Conservation (phyloP, 169 alveolate genomes). For the Theileria parva region DNA sequence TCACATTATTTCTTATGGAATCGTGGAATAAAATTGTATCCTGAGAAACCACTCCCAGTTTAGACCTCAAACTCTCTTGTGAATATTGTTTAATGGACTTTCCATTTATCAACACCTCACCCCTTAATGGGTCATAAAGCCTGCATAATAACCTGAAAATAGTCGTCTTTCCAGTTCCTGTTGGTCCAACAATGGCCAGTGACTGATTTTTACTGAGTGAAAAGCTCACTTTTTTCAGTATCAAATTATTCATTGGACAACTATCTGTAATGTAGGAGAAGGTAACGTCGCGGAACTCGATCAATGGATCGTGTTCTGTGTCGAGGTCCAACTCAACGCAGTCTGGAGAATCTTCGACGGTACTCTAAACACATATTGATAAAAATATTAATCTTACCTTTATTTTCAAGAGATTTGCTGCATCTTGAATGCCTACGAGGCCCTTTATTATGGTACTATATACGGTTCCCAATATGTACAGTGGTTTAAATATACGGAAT, state of each 20-base stretch:
- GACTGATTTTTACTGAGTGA: conserved; percentile 59
- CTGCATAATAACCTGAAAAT: conserved; percentile 69
- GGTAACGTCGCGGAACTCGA: conserved; percentile 49
- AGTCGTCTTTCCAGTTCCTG: conserved; percentile 81
- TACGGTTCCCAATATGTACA: conserved; percentile 71
- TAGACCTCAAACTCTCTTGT: conserved; percentile 61
- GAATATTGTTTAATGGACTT: conserved; percentile 49
- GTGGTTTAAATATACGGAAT: conserved; percentile 69
- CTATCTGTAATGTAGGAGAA: conserved; percentile 18
- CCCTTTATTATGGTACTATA: conserved; percentile 67
- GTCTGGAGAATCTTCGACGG: conserved; percentile 1
- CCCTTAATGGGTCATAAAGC: conserved; percentile 69
- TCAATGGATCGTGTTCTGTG: conserved; percentile 18
- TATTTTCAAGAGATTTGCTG: conserved; percentile 35
- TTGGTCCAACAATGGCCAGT: conserved; percentile 74
- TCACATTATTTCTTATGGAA: conserved; percentile 86
- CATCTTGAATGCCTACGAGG: conserved; percentile 48
- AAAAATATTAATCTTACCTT: conserved; percentile 4
- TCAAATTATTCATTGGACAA: neutral
- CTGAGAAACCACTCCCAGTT: conserved; percentile 84
- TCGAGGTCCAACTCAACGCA: neutral
- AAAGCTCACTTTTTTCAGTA: conserved; percentile 42
- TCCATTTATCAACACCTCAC: conserved; percentile 72
- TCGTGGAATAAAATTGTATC: conserved; percentile 88
- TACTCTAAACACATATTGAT: neutral